Base-by-base conservation (phyloP, 768 basidiomycete genomes). In the Leccinum imitatum region DNA sequence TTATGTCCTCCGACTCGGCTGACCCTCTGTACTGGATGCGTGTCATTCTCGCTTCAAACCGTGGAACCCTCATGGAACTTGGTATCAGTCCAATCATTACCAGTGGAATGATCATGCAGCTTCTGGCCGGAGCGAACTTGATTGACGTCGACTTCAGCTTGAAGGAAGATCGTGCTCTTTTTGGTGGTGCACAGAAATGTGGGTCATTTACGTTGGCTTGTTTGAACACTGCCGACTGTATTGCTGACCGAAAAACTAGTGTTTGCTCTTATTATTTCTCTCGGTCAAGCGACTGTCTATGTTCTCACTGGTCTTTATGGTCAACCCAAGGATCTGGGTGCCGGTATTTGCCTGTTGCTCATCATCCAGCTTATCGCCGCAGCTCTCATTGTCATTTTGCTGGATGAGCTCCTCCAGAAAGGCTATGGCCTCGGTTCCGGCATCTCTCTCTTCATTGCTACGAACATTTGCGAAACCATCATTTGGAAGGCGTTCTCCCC, bases 1-100 rank as follows among this genome's bases (percentile, higher is more conserved):
- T 99, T 86, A 96, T 98, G 89, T 97, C 94, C 30, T 97, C 95
- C 60, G 96, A 99, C 83, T 97, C 95, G 66, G 94, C 94, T 57
- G 96, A 99, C 79, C 97, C 97, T 14, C 87, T 99, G 47, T 98
- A 97, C 81, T 98, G 96, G 97, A 95, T 98, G 90, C 92, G 96
- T 77, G 96, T 96, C 79, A 98, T 99, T 78, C 86, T 99, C 61
- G 96, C 97, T 23, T 97, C 94, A 7, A 98, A 98, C 80, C 86
- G 96, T 61, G 97, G 97, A 64, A 98, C 97, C 1, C 88, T 98
- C 62, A 99, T 99, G 97, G 97, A 99, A 77, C 87, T 99, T 62
- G 96, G 97, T 61, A 98, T 98, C 68, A 95, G 88, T 30, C 97
- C 97, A 44, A 97, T 98, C 71, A 86, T 98, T 73, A 99, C 97